A percentile compares a stretch with the other conserved stretches of the same genome.
These are phyloP conservation scores for Darksidea phi DNA, from an alignment of 495 filamentous ascomycete genomes.

Conservation along the genomic window DNA sequence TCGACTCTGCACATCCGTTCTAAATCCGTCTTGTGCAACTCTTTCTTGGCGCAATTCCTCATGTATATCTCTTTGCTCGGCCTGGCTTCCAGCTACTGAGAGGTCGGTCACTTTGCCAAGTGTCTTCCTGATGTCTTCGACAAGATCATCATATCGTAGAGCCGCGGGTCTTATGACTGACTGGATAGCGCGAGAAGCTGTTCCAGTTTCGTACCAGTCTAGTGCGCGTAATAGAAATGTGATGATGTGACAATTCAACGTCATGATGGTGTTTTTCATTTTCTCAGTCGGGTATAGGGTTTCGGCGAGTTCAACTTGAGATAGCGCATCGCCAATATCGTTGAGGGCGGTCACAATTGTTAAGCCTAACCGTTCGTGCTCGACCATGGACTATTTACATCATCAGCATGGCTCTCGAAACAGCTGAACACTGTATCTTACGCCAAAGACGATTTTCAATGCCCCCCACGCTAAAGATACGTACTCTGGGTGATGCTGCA, in stretches of 20 bases:
- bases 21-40: neutral
- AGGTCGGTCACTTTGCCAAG: constrained; percentile 4
- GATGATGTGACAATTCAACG: constrained; percentile 15
- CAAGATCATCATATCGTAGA: constrained; percentile 12
- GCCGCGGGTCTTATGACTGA: constrained; percentile 14
- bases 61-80: constrained; percentile 17
- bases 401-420: neutral
- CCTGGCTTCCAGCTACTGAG: constrained; percentile 12
- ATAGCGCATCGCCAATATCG: constrained; percentile 13
- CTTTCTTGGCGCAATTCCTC: neutral
- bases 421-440: constrained; percentile 3
- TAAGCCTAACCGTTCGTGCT: constrained; percentile 13
- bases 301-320: constrained; percentile 1
- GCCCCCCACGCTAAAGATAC: constrained; percentile 43
- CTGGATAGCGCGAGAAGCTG: constrained; percentile 3
- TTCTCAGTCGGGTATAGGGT: constrained; percentile 12
- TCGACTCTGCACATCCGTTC: neutral
- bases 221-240: constrained; percentile 13
- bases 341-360: constrained; percentile 1
- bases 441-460: constrained; percentile 38
- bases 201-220: constrained; percentile 9
- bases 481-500: constrained; percentile 41
- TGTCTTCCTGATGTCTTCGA: constrained; percentile 4
- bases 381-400: constrained; percentile 12
- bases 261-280: constrained; percentile 20